Percentiles rank a stretch among this genome's conserved stretches.
phyloP scores from a whole-genome alignment of 176 grass and related monocot genomes.

The Cenchrus americanus region DNA sequence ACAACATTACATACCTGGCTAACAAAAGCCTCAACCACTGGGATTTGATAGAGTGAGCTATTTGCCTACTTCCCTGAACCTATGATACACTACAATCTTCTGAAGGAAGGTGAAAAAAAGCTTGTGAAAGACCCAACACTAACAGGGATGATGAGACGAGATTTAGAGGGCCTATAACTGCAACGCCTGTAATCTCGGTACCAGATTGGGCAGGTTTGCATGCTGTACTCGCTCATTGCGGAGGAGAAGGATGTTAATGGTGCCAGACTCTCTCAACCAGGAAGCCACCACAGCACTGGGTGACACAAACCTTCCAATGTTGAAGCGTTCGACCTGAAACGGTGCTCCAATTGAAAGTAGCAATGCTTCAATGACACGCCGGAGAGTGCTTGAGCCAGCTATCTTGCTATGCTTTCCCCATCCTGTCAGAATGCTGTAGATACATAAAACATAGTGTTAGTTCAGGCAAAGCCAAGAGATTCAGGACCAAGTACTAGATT shows the following conservation, averaged over 20 bases:
- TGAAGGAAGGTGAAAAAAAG: slow-evolving; percentile 33
- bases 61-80: slow-evolving; percentile 21
- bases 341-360: slow-evolving; percentile 87
- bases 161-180: slow-evolving; percentile 60
- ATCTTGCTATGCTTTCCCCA: slow-evolving; percentile 99
- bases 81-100: slow-evolving; percentile 55
- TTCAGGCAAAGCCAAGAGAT: not conserved
- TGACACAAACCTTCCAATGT: slow-evolving; percentile 86
- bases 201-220: slow-evolving; percentile 39
- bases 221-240: slow-evolving; percentile 50
- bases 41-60: slow-evolving; percentile 34
- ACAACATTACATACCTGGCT: slow-evolving; percentile 44
- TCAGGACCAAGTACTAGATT: not conserved
- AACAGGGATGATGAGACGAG: not conserved
- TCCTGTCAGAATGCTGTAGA: slow-evolving; percentile 87
- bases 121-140: slow-evolving; percentile 15
- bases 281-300: slow-evolving; percentile 76
- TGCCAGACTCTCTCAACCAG: slow-evolving; percentile 78
- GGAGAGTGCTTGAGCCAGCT: slow-evolving; percentile 79
- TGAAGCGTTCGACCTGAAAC: slow-evolving; percentile 84
- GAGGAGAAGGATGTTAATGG: slow-evolving; percentile 77
- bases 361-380: slow-evolving; percentile 61
- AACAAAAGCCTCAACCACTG: slow-evolving; percentile 17
- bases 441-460: slow-evolving; percentile 23
- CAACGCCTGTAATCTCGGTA: slow-evolving; percentile 70